phyloP scores from a whole-genome alignment of 2,329 filamentous ascomycete genomes.

The Raffaelea ambrosiae region DNA sequence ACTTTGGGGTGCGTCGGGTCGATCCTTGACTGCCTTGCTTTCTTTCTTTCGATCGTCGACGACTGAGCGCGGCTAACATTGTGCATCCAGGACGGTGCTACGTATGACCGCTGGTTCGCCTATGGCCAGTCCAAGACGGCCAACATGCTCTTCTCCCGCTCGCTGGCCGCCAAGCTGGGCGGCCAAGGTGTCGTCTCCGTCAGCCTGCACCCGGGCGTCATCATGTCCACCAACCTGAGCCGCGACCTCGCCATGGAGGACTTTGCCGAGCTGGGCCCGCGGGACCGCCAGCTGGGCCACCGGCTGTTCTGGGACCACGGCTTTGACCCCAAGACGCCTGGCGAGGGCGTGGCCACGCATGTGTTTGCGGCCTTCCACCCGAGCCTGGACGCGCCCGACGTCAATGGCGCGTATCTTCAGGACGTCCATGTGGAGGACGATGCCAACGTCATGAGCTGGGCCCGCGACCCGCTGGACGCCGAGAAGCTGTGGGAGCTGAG shows the following conservation, averaged over 20 bases:
- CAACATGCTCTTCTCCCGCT: conserved; percentile 19
- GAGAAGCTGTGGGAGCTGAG: conserved; percentile 36
- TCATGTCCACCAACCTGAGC: conserved; percentile 6
- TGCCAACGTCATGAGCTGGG: conserved; percentile 15
- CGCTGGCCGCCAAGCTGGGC: conserved; percentile 1
- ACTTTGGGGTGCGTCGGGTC: conserved; percentile 21
- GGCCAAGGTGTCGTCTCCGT: conserved; percentile 1
- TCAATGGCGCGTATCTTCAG: conserved; percentile 16
- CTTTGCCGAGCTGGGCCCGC: conserved; percentile 1
- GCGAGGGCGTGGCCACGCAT: conserved; percentile 11
- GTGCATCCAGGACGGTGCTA: conserved; percentile 15
- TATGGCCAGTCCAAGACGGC: conserved; percentile 22
- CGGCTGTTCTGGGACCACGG: neutral
- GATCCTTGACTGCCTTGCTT: too few relatives aligned
- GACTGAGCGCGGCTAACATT: too few relatives aligned
- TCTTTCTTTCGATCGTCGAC: conserved; percentile 2
- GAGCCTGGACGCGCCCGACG: conserved; percentile 5
- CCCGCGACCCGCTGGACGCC: conserved; percentile 19
- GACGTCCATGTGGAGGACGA: conserved; percentile 14
- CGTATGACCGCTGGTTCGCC: conserved; percentile 13
- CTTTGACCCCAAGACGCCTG: neutral
- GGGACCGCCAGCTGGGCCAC: conserved; percentile 3
- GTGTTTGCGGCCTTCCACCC: conserved; percentile 15
- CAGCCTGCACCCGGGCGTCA: conserved; percentile 10
- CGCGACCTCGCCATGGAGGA: conserved; percentile 1